Base-by-base conservation (phyloP, 495 filamentous ascomycete genomes). In the Lindgomyces ingoldianus region DNA sequence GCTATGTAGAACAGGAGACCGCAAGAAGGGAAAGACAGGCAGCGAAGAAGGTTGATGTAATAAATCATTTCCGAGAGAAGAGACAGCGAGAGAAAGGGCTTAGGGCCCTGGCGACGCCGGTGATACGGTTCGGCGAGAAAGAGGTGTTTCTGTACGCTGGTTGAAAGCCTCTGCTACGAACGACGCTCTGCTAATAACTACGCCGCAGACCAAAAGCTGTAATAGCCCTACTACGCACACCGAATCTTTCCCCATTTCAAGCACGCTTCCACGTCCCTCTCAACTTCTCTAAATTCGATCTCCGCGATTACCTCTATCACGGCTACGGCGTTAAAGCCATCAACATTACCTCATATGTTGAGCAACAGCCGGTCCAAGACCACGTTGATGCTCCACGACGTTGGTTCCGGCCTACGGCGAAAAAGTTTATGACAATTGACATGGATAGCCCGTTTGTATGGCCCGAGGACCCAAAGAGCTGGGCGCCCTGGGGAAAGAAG, bases 391-490 rank as follows among this genome's bases (percentile, higher is more conserved):
- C 53, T 33, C 59, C 67, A 26, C 59, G 70, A 65, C 77, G 84
- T 48, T 78, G 74, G 72, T 73, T 64, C 61, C 83, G 91, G 24
- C 88, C 89, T 25, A 76, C 79, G 58, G 79, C 84, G 33, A 81
- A 86, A 65, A 97, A 97, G 85, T 89, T 84, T 74, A 97, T 97
- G 93, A 91, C 88, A 26, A 89, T 92, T 49, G 88, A 96, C 79
- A 82, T 97, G 79, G 82, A 79, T 33, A 75, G 85, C 80, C 89
- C 91, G 39, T 96, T 97, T 81, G 84, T 87, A 60, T 96, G 89
- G 86, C 93, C 93, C 6, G 80, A 84, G 61, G 76, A 75, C 69
- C 86, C 86, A 19, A 75, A 80, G 67, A 81, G 88, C 67, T 76
- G 81, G 55, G 69, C 74, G 57, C 65, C 74, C 82, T 89, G 83